Evolutionary conservation across 306 rosid species (phyloP), one percentile per base, ranked within the genome.

Genomic region (Ochetophila trinervis): DNA sequence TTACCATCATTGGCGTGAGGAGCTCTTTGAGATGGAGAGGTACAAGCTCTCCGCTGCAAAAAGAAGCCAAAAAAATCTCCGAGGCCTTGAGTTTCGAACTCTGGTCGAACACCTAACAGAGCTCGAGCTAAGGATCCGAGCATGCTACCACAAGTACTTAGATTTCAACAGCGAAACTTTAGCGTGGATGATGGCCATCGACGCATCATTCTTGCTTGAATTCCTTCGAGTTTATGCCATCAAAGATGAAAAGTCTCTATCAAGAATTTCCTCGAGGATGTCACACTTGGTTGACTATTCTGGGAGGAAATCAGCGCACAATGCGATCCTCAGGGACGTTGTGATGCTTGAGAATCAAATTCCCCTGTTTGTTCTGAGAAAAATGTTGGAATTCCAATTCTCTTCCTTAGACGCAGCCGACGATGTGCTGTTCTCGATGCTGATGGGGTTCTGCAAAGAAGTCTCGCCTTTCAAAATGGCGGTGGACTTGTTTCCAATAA

Each of bases 321-420:
- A 84, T 73, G 83, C 88, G 44, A 80, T 86, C 50, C 83, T 91
- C 45, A 88, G 87, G 60, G 97, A 91, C 62, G 20, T 83, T 15
- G 78, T 88, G 1, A 88, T 83, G 96, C 82, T 91, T 1, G 96
- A 88, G 81, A 88, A 91, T 57, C 96, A 88, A 75, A 78, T 91
- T n/a, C 97, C 97, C 12, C 14, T 88, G 19, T 72, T 85, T 73
- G 82, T 86, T 18, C 34, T 85, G 63, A 83, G 94, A 66, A 85
- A 85, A 62, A 65, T 78, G 82, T 48, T 88, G 37, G 76, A 84
- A 63, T 66, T 83, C 63, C 84, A 53, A 53, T 79, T 79, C 71
- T 51, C 82, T 0, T 68, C 85, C 2, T 64, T 64, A 0, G 88
- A 79, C 74, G 60, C 50, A 15, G 81, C 89, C 0, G 88, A 86